A percentile compares a stretch with the other conserved stretches of the same genome.
Evolutionary conservation across 2,329 filamentous ascomycete genomes (phyloP).

Genomic region (Aspergillus udagawae): DNA sequence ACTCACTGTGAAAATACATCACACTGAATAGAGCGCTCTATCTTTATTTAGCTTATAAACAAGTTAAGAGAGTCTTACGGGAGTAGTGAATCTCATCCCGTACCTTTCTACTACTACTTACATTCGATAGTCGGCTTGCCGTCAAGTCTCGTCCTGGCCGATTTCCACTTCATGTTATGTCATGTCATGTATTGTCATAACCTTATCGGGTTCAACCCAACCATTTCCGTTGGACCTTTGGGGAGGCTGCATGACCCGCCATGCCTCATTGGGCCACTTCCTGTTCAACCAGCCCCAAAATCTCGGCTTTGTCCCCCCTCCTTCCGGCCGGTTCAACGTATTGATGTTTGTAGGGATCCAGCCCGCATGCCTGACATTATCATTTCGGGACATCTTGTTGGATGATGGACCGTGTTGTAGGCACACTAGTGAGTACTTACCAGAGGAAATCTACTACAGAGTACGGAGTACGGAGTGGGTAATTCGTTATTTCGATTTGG

Average conservation of each 20-base stretch:
- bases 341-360: not conserved
- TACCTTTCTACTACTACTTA: not conserved
- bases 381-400: not conserved
- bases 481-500: not conserved
- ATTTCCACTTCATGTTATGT: not conserved
- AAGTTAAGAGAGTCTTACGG: not conserved
- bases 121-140: not conserved
- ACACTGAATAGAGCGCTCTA: not conserved
- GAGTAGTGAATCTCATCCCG: not conserved
- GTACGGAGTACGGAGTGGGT: not conserved
- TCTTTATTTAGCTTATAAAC: not conserved
- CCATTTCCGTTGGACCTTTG: conserved; percentile 30
- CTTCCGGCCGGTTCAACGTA: conserved; percentile 27
- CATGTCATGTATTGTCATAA: conserved; percentile 14
- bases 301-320: conserved; percentile 12
- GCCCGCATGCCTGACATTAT: not conserved
- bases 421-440: not conserved
- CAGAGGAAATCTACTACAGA: not conserved
- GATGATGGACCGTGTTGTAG: not conserved
- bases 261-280: conserved; percentile 30
- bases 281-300: conserved; percentile 29
- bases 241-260: conserved; percentile 26
- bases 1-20: not conserved
- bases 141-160: not conserved
- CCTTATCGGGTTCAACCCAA: conserved; percentile 27